Base-by-base conservation (phyloP, 352 stramenopile species). In the Phytophthora sansomeana region DNA sequence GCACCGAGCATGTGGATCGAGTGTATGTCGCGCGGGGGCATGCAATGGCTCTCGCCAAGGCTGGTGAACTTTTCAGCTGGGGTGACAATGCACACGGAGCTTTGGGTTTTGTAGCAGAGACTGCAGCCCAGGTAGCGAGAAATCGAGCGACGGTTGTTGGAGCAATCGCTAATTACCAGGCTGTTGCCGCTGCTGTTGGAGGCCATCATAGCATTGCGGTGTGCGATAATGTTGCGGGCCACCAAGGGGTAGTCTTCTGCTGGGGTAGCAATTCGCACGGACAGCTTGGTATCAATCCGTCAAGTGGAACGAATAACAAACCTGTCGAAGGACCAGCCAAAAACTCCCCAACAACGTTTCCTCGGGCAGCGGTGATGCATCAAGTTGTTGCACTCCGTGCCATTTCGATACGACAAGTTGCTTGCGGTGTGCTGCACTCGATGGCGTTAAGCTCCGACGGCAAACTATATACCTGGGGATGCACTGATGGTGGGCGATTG, bases 31-130 rank as follows among this genome's bases (percentile, higher is more conserved):
- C 77, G 24, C 69, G 75, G n/a, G 76, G 74, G 0, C 84, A 93
- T 56, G 81, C 68, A 0, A 72, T 98, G 44, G 93, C 85, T 16
- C 70, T 97, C 5, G 89, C 90, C 2, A 73, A 84, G 4, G 83
- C 91, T 17, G 97, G 97, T 0, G 72, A 90, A 26, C 88, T 99
- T 5, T 99, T 97, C 62, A 93, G 89, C 6, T 99, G 96, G 93
- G 97, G 97, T 14, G 95, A 92, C 60, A 97, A 97, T 59, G 94
- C 98, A 52, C 91, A 99, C 33, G 85, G 86, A 14, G 79, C 87
- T 9, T 77, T 93, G 19, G 86, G 88, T 11, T 84, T 87, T 51
- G 61, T 57, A 10, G 69, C 68, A 7, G 69, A 80, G 14, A 78
- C 64, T n/a, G 66, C 80, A 7, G 83, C 80, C 3, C 61, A 81